Conservation (phyloP, 2,329 filamentous ascomycete species). For the Aspergillus udagawae region DNA sequence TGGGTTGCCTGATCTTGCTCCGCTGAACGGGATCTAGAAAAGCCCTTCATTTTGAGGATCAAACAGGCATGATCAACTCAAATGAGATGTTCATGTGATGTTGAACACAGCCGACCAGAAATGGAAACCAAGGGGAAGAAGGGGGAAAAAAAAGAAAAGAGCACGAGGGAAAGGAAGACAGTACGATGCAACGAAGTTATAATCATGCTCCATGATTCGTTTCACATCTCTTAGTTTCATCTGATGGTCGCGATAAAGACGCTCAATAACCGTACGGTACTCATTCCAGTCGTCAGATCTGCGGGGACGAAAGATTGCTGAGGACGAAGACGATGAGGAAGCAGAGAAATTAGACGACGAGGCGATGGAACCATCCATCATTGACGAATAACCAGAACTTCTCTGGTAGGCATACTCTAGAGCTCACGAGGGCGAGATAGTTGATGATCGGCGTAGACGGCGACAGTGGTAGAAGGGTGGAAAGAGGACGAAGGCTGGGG, state of each 20-base stretch:
- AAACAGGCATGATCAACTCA: not conserved
- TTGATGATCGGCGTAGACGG: not conserved
- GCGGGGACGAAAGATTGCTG: slow-evolving; percentile 29
- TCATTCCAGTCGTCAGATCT: slow-evolving; percentile 36
- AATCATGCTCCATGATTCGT: slow-evolving; percentile 33
- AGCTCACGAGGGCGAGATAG: slow-evolving; percentile 11
- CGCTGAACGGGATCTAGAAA: not conserved
- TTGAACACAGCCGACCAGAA: not conserved
- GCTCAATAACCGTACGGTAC: slow-evolving; percentile 32
- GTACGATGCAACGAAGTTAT: slow-evolving; percentile 36
- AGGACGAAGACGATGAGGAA: slow-evolving; percentile 14
- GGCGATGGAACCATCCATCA: slow-evolving; percentile 23
- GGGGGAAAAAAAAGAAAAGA: slow-evolving; percentile 5
- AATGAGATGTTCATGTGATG: not conserved
- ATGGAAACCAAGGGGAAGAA: not conserved
- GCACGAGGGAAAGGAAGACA: slow-evolving; percentile 7
- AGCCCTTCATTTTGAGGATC: not conserved
- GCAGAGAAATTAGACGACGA: slow-evolving; percentile 16
- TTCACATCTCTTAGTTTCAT: slow-evolving; percentile 35
- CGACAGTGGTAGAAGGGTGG: not conserved
- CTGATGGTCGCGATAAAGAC: slow-evolving; percentile 33
- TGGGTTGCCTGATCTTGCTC: not conserved
- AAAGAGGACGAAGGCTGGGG: slow-evolving; percentile 5
- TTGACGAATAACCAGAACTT: slow-evolving; percentile 10
- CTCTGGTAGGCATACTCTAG: slow-evolving; percentile 18